Base-by-base conservation (phyloP, 352 stramenopile species). In the Lagenidium giganteum region DNA sequence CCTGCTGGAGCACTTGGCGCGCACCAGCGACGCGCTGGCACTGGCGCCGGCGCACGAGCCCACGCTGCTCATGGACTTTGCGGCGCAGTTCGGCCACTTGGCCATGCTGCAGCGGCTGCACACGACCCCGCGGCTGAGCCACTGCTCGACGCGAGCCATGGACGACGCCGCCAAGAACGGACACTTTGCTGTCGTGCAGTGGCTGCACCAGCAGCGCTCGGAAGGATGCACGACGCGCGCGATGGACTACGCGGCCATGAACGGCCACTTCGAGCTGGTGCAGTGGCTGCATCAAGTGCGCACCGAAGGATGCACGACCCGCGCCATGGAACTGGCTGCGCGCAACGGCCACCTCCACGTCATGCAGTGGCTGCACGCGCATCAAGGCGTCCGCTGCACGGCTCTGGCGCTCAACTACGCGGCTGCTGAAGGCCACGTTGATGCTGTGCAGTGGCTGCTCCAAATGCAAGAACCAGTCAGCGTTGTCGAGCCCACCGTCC, bases 41-140 rank as follows among this genome's bases (percentile, higher is more conserved):
- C 46, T 16, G 42, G 28, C 33, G 46, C n/a, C n/a, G n/a, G n/a
- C 63, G 14, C 26, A 60, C 9, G 58, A 63, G 17, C 64, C 60
- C 43, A 68, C 64, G 64, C 61, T 86, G 13, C 70, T 83, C 23
- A 86, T 88, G 72, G 76, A 86, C 42, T 88, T 86, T 42, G 76
- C 76, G 14, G 72, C 72, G 8, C 51, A 61, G 49, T 83, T 80
- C 37, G 76, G 72, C 23, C 70, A 88, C 43, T 30, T 87, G 14
- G 75, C 86, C 54, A 87, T 87, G 47, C 68, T 93, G 17, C 57
- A 82, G 52, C 84, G 74, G 74, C 59, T 87, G 5, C 57, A 83
- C 29, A 35, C 48, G 11, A 47, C 78, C 38, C 26, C 63, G 64
- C 30, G 44, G 26, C 5, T 73, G 68, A 32, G 67, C 20, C 44